Evolutionary conservation across 1,139 yeast genomes (phyloP), one percentile per base, ranked within the genome.

Genomic region (Hyphopichia khmerensis): DNA sequence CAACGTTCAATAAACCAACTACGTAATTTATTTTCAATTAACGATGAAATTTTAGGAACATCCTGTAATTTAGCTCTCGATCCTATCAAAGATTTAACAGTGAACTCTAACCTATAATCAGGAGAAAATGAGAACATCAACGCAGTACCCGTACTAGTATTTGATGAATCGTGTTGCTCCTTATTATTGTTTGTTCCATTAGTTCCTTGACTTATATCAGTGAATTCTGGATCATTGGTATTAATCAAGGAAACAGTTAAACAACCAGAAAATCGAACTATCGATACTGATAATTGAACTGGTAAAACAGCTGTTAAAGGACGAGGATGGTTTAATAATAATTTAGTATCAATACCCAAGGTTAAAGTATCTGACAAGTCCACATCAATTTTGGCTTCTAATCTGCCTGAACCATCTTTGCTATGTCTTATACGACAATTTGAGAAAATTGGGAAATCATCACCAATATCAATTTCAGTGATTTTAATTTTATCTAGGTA

Each of bases 301-400:
- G 98, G 98, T 36, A 89, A 68, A 2, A 87, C 82, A 0, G 97
- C 98, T 38, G 95, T 84, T 49, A 84, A 69, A 1, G 95, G 85
- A 48, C 85, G 78, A 1, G 99, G 99, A 52, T 85, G 87, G 60
- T 93, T 95, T 30, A 95, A 68, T 29, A 93, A 62, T 15, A 95
- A 63, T 44, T 82, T 80, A 0, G 99, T 93, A 45, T 91, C 95
- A 6, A 93, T 80, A 0, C 96, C 99, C 33, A 95, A 69, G 0
- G 98, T 89, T 39, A 93, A 72, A 2, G 95, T 86, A 58, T 93
- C 99, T 9, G 95, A 81, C 40, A 95, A 69, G 59, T 91, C 97
- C 33, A 93, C 95, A 60, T 93, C 98, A 39, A 95, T 91, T 49
- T 87, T 90, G 0, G 96, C 97, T 59, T 93, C 97, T 38, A 87